Conservation (phyloP, 257 asterid genomes). For the Penstemon eatonii region DNA sequence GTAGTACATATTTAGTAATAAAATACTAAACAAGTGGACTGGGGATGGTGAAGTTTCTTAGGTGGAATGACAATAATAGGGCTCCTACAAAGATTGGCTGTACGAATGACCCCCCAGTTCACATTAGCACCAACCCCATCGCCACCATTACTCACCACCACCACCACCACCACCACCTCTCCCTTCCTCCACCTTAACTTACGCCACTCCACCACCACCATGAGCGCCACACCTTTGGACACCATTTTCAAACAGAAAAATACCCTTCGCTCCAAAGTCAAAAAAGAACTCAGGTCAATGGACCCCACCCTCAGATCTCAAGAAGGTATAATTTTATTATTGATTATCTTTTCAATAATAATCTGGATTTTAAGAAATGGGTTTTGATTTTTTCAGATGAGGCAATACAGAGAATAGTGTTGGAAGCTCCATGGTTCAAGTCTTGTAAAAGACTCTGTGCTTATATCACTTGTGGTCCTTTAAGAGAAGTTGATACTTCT, state of each 20-base stretch:
- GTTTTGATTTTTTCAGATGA: constrained; percentile 56
- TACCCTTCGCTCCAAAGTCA: constrained; percentile 61
- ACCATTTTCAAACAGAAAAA: constrained; percentile 70
- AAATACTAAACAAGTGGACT: neutral
- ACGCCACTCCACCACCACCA: constrained; percentile 28
- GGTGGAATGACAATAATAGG: constrained; percentile 34
- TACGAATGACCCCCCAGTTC: constrained; percentile 31
- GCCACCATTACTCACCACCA: constrained; percentile 29
- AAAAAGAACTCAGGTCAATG: constrained; percentile 79
- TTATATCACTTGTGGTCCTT: constrained; percentile 75
- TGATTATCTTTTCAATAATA: neutral
- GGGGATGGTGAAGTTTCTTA: neutral
- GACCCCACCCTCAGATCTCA: constrained; percentile 69
- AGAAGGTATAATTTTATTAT: constrained; percentile 47
- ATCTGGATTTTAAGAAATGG: constrained; percentile 25
- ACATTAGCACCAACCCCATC: constrained; percentile 30
- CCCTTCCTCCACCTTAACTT: constrained; percentile 22
- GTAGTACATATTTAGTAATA: neutral
- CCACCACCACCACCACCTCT: constrained; percentile 22
- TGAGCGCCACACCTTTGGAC: constrained; percentile 58
- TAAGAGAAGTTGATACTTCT: constrained; percentile 91
- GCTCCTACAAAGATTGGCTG: constrained; percentile 29
- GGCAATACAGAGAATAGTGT: constrained; percentile 62
- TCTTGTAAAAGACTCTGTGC: constrained; percentile 82
- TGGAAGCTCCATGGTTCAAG: constrained; percentile 95